Evolutionary conservation across 1,284 basidiomycete species (phyloP).

Genomic region (Xerocomus minutiporus): DNA sequence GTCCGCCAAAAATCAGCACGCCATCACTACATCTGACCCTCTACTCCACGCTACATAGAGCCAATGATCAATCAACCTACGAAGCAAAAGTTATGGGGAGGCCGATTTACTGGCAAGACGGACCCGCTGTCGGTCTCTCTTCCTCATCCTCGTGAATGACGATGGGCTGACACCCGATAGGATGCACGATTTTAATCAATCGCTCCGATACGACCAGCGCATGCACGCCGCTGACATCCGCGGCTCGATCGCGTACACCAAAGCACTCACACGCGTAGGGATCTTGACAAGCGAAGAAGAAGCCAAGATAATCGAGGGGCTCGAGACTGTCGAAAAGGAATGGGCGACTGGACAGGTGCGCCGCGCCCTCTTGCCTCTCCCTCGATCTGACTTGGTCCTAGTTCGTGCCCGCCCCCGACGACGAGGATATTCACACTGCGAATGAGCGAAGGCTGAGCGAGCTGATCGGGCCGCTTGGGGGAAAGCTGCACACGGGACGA

Average conservation of each 20-base stretch:
- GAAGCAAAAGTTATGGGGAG: constrained; percentile 86
- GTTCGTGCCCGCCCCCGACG: constrained; percentile 75
- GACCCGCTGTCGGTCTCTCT: constrained; percentile 68
- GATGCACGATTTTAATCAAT: constrained; percentile 96
- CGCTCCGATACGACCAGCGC: constrained; percentile 88
- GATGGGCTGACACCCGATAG: constrained; percentile 38
- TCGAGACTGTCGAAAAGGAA: constrained; percentile 75
- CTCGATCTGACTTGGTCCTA: constrained; percentile 25
- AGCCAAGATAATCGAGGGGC: constrained; percentile 71
- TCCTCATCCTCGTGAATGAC: not conserved
- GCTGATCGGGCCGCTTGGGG: constrained; percentile 85
- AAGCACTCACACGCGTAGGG: constrained; percentile 73
- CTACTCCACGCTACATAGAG: not conserved
- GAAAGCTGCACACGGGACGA: constrained; percentile 93
- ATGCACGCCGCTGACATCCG: constrained; percentile 92
- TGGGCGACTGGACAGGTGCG: constrained; percentile 74
- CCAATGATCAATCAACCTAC: constrained; percentile 56
- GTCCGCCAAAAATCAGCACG: not conserved
- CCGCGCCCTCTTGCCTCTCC: constrained; percentile 1
- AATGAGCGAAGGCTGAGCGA: constrained; percentile 95
- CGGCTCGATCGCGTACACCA: constrained; percentile 95
- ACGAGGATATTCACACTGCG: constrained; percentile 99
- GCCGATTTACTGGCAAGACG: constrained; percentile 83
- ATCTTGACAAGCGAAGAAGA: constrained; percentile 80
- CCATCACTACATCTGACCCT: too few relatives aligned